Base-by-base conservation (phyloP, 1,139 yeast genomes). In the Pneumocystis jirovecii region DNA sequence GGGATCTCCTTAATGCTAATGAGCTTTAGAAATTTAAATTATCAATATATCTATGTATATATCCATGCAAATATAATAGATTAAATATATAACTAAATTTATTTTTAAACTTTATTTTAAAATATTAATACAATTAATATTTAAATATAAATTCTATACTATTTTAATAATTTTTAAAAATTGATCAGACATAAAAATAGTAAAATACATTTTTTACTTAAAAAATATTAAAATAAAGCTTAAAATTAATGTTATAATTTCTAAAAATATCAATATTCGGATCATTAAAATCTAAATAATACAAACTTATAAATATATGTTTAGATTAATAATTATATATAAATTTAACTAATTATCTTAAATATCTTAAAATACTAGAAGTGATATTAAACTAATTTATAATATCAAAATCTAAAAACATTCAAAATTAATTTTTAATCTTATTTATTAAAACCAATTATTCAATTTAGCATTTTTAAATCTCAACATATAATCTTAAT, bases 1-100 rank as follows among this genome's bases (percentile, higher is more conserved):
- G 96, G 29, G 90, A 86, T 69, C 77, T 91, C 64, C 85, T 77
- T 70, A 91, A 86, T 71, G 29, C n/a, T n/a, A 62, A 57, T 60
- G 61, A 60, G 1, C 8, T 50, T 8, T 35, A 61, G 44, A 44
- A 56, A 42, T n/a, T 6, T 42, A 7, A 61, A 61, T 21, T 57
- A 31, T 56, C 8, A 10, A 56, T 35, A 15, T 44, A 19, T 40
- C 2, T 40, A 25, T 31, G 21, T 40, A 3, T 40, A 25, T 31
- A 39, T 25, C 8, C 25, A 25, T 25, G 10, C 12, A 50, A 50
- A 50, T 4, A 29, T 21, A 44, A 37, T 37, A 37, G 17, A 37
- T 10, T 37, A 37, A 37, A 31, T 31, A 31, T 31, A 31, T 31
- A 31, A 31, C 34, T 31, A 31, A 31, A 31, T 31, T 31, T 31